These are phyloP conservation scores for Aureobasidium melanogenum DNA, from an alignment of 2,329 filamentous ascomycete species.

Conservation along the genomic window DNA sequence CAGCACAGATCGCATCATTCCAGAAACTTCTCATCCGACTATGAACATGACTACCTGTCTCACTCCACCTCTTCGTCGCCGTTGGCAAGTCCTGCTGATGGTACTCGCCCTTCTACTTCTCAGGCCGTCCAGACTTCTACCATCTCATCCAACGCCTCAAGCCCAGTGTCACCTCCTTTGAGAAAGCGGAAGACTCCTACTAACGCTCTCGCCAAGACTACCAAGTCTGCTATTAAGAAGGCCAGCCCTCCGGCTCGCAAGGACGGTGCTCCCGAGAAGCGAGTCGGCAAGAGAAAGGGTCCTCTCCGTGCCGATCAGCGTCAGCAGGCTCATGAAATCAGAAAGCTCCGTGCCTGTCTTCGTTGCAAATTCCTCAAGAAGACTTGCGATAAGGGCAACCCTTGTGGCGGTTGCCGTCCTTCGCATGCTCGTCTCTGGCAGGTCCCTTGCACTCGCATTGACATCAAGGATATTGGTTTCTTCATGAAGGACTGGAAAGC, in stretches of 20 bases:
- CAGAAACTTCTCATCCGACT: slow-evolving; percentile 18
- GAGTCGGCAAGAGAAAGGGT: slow-evolving; percentile 81
- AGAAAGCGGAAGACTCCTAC: slow-evolving; percentile 56
- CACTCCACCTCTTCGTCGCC: slow-evolving; percentile 19
- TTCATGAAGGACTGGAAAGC: slow-evolving; percentile 99
- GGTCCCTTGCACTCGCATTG: slow-evolving; percentile 93
- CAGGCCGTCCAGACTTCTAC: slow-evolving; percentile 42
- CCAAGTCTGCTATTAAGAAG: slow-evolving; percentile 79
- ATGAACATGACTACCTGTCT: slow-evolving; percentile 24
- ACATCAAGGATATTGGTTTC: slow-evolving; percentile 96
- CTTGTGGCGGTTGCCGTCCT: slow-evolving; percentile 88
- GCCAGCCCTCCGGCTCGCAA: slow-evolving; percentile 61
- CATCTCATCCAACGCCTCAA: slow-evolving; percentile 50
- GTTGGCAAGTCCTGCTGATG: slow-evolving; percentile 20
- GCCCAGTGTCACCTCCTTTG: slow-evolving; percentile 46
- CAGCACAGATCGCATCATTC: slow-evolving; percentile 25
- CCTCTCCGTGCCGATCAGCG: slow-evolving; percentile 87
- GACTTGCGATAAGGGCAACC: slow-evolving; percentile 96
- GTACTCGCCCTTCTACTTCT: slow-evolving; percentile 22
- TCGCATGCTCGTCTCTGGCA: slow-evolving; percentile 95
- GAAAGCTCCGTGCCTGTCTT: slow-evolving; percentile 86
- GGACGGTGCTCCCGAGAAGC: slow-evolving; percentile 72
- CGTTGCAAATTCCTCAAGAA: slow-evolving; percentile 99
- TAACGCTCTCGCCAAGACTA: slow-evolving; percentile 49
- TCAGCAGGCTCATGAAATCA: slow-evolving; percentile 93